Conservation (phyloP, 148 eudicot species). For the Selenicereus undatus region DNA sequence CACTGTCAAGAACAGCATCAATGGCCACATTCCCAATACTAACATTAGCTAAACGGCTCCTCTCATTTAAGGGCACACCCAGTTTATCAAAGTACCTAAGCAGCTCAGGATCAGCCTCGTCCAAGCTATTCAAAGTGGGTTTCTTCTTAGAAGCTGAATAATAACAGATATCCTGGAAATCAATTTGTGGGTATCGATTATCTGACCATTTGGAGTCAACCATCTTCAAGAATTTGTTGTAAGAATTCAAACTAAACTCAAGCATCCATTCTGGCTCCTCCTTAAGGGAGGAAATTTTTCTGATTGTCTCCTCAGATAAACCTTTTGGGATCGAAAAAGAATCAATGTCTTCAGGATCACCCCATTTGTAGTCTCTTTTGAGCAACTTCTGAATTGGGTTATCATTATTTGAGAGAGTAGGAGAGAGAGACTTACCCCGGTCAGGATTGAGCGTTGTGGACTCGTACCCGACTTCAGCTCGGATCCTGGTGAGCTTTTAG, state of each 20-base stretch:
- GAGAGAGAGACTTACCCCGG: constrained; percentile 29
- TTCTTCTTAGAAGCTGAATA: constrained; percentile 86
- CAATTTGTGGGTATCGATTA: constrained; percentile 60
- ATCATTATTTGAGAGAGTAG: constrained; percentile 19
- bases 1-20: constrained; percentile 94
- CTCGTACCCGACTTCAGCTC: constrained; percentile 57
- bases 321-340: constrained; percentile 82
- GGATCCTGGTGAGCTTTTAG: constrained; percentile 37
- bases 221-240: constrained; percentile 61
- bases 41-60: constrained; percentile 61
- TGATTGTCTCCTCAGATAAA: constrained; percentile 64
- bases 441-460: constrained; percentile 35
- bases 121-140: constrained; percentile 75
- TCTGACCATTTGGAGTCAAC: constrained; percentile 91
- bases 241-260: constrained; percentile 69
- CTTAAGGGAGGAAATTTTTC: constrained; percentile 55
- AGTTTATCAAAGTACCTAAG: constrained; percentile 71
- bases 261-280: constrained; percentile 95
- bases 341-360: constrained; percentile 69
- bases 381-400: constrained; percentile 74
- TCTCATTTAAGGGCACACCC: constrained; percentile 69
- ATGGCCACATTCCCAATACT: constrained; percentile 57
- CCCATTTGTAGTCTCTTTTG: constrained; percentile 75
- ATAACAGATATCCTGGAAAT: constrained; percentile 70
- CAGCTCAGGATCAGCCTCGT: constrained; percentile 93